Conservation (phyloP, 352 stramenopile species). For the Phytophthora nicotianae region DNA sequence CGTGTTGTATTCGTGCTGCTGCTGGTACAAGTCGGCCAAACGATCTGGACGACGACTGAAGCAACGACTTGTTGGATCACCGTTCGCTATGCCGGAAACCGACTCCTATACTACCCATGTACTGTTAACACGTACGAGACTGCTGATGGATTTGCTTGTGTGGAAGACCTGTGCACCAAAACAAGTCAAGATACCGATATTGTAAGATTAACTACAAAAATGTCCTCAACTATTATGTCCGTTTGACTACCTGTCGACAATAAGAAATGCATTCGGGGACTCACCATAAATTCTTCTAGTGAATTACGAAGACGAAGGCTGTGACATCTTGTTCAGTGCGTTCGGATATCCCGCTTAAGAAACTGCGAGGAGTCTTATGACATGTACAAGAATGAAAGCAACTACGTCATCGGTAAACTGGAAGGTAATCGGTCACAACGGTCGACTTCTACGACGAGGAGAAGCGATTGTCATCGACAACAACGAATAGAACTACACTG, state of each 20-base stretch:
- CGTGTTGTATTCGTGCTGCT: no score
- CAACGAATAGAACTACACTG: neutral
- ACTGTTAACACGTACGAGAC: no score
- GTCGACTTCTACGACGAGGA: neutral
- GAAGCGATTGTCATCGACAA: neutral
- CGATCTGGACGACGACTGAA: no score
- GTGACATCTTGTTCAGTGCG: neutral
- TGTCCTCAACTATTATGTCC: neutral
- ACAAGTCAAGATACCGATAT: neutral
- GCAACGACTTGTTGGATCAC: no score
- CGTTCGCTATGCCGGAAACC: no score
- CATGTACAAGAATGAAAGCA: conserved; percentile 6
- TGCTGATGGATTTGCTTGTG: no score
- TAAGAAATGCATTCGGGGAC: conserved; percentile 9
- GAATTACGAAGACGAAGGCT: neutral
- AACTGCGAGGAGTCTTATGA: conserved; percentile 14
- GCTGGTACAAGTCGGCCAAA: no score
- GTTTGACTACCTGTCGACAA: conserved; percentile 3
- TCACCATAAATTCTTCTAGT: conserved; percentile 17
- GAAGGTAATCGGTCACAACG: neutral
- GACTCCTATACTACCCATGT: no score
- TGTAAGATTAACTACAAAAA: neutral
- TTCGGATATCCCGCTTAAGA: conserved; percentile 6
- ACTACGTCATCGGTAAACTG: neutral
- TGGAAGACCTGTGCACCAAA: neutral